phyloP scores from a whole-genome alignment of 371 early-diverging fungal genomes.

The Lichtheimia ornata region DNA sequence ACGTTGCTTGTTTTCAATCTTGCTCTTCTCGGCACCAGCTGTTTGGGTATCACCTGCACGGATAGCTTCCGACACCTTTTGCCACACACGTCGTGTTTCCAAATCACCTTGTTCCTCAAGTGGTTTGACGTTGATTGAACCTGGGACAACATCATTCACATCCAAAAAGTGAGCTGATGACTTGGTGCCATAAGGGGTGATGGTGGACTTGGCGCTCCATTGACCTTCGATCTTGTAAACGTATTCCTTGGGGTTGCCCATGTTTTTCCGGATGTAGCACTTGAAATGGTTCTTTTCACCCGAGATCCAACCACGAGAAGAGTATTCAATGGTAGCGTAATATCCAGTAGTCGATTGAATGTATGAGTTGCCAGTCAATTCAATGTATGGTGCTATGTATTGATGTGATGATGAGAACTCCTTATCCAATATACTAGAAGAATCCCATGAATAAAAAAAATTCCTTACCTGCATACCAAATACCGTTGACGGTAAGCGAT shows the following conservation, averaged over 20 bases:
- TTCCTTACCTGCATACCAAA: slow-evolving; percentile 44
- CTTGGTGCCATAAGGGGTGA: slow-evolving; percentile 47
- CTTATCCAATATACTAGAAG: not conserved
- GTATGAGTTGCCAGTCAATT: slow-evolving; percentile 68
- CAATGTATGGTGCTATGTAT: slow-evolving; percentile 63
- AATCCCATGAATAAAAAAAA: not conserved
- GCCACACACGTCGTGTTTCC: slow-evolving; percentile 75
- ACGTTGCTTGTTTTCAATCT: slow-evolving; percentile 74
- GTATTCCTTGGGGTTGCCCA: slow-evolving; percentile 40
- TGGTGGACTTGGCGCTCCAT: slow-evolving; percentile 66
- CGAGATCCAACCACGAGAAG: slow-evolving; percentile 76
- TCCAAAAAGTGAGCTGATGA: slow-evolving; percentile 59
- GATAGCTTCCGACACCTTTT: slow-evolving; percentile 70
- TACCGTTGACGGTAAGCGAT: slow-evolving; percentile 49
- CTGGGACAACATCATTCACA: slow-evolving; percentile 38
- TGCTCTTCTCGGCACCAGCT: slow-evolving; percentile 69
- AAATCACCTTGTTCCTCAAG: slow-evolving; percentile 59
- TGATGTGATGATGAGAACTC: not conserved
- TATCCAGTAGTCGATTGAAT: slow-evolving; percentile 69
- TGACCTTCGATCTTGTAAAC: slow-evolving; percentile 65
- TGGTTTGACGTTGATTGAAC: slow-evolving; percentile 40
- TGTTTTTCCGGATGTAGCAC: slow-evolving; percentile 42
- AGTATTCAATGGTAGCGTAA: slow-evolving; percentile 69
- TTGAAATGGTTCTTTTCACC: slow-evolving; percentile 80
- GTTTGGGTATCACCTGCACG: slow-evolving; percentile 61